Evolutionary conservation across 2,329 filamentous ascomycete genomes (phyloP), one percentile per base, ranked within the genome.

Genomic region (Raffaelea albimanens): DNA sequence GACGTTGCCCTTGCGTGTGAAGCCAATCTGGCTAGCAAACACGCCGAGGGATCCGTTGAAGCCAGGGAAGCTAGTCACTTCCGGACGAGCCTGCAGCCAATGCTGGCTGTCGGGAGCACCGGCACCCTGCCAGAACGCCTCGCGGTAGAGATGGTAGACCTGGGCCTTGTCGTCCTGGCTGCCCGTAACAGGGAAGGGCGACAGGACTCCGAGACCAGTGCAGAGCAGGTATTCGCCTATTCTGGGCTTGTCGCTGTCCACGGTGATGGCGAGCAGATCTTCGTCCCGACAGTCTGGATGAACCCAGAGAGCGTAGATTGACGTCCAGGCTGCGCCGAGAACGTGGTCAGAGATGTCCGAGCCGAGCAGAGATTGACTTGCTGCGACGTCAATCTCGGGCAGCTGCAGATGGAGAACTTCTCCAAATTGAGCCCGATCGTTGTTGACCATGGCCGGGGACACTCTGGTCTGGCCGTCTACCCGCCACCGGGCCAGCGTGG

Each of bases 11-110:
- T 56, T 56, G 44, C 62, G 59, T n/a, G 60, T 55, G 23, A 56
- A 55, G 25, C 58, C 54, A 0, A 61, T 55, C 36, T 62, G 60
- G 49, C 56, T n/a, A 73, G 74, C 56, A 71, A 70, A 19, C 65
- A 22, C 13, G 56, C 53, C 20, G 7, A 29, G 25, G 54, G 8
- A 3, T 1, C 31, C 39, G 0, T 33, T 33, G 48, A 29, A 69
- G 36, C 67, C 64, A 46, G 67, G 62, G 20, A 56, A 64, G 40
- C 39, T 70, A 67, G 3, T 76, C 71, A 5, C 72, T 69, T 82
- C 82, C 84, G 50, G 73, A 71, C 2, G 80, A 72, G 20, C 80
- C 80, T 40, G 80, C 67, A 11, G 82, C 82, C 48, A 83, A 75
- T 5, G 41, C 29, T 50, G 49, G 9, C 21, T 36, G 21, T 36